Percentiles rank a stretch among this genome's conserved stretches.
phyloP scores from a whole-genome alignment of 768 basidiomycete species.

The Mycena galopus region DNA sequence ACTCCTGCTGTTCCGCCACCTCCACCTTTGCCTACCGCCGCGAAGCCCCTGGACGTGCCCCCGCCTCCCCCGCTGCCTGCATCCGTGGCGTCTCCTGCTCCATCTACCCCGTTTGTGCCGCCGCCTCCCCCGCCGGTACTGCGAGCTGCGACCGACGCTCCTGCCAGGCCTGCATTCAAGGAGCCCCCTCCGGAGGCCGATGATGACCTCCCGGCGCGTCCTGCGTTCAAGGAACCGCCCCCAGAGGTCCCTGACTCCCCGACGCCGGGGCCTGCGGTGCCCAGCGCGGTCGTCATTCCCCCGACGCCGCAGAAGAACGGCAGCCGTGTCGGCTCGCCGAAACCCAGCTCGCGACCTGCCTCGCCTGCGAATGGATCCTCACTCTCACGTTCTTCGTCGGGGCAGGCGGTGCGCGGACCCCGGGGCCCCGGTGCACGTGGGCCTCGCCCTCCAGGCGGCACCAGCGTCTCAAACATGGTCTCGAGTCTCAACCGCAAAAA shows the following conservation, averaged over 20 bases:
- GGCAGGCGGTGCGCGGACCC: constrained; percentile 53
- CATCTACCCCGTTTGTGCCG: constrained; percentile 34
- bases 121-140: constrained; percentile 48
- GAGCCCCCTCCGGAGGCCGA: constrained; percentile 73
- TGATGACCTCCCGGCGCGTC: constrained; percentile 58
- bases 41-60: constrained; percentile 33
- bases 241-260: constrained; percentile 47
- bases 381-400: constrained; percentile 41
- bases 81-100: constrained; percentile 32
- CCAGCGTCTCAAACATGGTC: constrained; percentile 67
- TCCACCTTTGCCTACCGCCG: constrained; percentile 31
- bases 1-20: constrained; percentile 38
- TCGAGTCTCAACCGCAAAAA: constrained; percentile 69
- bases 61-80: constrained; percentile 36
- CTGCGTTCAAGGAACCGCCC: constrained; percentile 56
- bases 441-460: constrained; percentile 56
- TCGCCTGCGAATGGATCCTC: constrained; percentile 52
- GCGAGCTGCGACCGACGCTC: constrained; percentile 23
- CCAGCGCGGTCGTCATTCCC: constrained; percentile 62
- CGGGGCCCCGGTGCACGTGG: constrained; percentile 61
- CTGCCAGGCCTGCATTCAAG: constrained; percentile 60
- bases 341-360: constrained; percentile 56
- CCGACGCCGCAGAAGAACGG: constrained; percentile 61
- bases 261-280: constrained; percentile 46
- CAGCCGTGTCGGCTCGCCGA: constrained; percentile 50